A percentile compares a stretch with the other conserved stretches of the same genome.
These are phyloP conservation scores for Boletus rufocinnamomeus DNA, from an alignment of 768 basidiomycete genomes.

Conservation along the genomic window DNA sequence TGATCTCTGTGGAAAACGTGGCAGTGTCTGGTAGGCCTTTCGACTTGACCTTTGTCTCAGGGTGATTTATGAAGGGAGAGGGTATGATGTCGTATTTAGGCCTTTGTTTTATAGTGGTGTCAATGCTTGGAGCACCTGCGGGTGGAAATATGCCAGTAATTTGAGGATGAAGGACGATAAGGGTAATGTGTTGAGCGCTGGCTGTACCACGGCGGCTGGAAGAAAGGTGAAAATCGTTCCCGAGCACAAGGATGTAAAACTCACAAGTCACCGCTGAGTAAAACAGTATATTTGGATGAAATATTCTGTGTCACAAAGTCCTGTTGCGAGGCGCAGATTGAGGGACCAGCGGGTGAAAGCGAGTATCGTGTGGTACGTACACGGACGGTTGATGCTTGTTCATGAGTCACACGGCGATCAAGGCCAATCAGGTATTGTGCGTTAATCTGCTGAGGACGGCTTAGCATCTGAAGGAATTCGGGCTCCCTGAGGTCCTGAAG, in stretches of 20 bases:
- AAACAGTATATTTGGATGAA: constrained; percentile 48
- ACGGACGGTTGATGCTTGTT: constrained; percentile 47
- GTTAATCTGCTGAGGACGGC: constrained; percentile 38
- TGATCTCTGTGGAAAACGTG: constrained; percentile 39
- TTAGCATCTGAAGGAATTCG: constrained; percentile 42
- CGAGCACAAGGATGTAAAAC: constrained; percentile 27
- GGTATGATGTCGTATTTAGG: constrained; percentile 17
- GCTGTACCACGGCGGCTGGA: constrained; percentile 47
- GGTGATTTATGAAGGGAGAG: constrained; percentile 17
- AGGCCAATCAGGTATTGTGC: constrained; percentile 45
- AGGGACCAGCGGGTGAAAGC: neutral
- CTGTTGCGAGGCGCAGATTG: constrained; percentile 32
- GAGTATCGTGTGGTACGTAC: constrained; percentile 36
- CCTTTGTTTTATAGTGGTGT: constrained; percentile 17
- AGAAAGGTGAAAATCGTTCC: neutral
- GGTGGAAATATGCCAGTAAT: constrained; percentile 16
- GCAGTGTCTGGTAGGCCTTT: constrained; percentile 13
- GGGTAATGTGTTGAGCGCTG: constrained; percentile 19
- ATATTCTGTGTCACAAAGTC: constrained; percentile 50
- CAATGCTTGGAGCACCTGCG: constrained; percentile 14
- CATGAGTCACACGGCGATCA: constrained; percentile 36
- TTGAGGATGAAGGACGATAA: constrained; percentile 21
- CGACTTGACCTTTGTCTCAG: constrained; percentile 11
- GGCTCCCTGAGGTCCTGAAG: constrained; percentile 44
- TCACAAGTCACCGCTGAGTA: constrained; percentile 60